Conservation (phyloP, 2,329 filamentous ascomycete genomes). For the Paraconiothyrium brasiliense region DNA sequence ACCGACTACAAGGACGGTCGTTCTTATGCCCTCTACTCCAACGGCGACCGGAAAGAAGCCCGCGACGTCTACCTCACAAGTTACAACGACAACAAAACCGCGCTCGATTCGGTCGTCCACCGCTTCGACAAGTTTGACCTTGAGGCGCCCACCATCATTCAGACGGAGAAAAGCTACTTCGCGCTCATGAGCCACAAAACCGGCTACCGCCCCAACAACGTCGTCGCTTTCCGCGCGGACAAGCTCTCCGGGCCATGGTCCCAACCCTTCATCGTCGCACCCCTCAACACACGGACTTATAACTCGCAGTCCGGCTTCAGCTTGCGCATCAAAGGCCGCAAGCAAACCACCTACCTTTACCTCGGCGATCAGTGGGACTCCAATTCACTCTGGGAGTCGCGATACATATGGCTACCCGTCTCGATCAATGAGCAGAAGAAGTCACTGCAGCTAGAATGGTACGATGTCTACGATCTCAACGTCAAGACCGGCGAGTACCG, state of each 20-base stretch:
- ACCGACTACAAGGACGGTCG: conserved; percentile 67
- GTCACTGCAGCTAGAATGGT: conserved; percentile 60
- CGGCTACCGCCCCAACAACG: conserved; percentile 70
- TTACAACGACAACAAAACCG: conserved; percentile 63
- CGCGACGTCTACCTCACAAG: conserved; percentile 66
- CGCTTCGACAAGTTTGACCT: conserved; percentile 69
- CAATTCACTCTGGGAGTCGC: conserved; percentile 65
- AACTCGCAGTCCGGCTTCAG: conserved; percentile 64
- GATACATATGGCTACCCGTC: conserved; percentile 67
- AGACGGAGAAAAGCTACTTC: conserved; percentile 68
- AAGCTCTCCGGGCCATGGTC: conserved; percentile 62
- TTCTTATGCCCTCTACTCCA: conserved; percentile 67
- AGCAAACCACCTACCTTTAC: conserved; percentile 62
- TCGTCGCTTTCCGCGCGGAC: conserved; percentile 65
- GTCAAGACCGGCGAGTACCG: conserved; percentile 61
- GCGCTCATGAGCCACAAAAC: conserved; percentile 71
- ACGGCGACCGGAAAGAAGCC: conserved; percentile 64
- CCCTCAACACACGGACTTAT: conserved; percentile 61
- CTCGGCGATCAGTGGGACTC: conserved; percentile 65
- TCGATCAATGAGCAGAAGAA: conserved; percentile 63
- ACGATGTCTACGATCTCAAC: conserved; percentile 66
- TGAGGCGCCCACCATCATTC: conserved; percentile 68
- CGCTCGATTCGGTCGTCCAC: conserved; percentile 62
- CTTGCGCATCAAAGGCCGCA: conserved; percentile 58
- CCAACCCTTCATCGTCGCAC: conserved; percentile 63